Evolutionary conservation across 257 asterid genomes (phyloP).

Genomic region (Solanum paucissectum): DNA sequence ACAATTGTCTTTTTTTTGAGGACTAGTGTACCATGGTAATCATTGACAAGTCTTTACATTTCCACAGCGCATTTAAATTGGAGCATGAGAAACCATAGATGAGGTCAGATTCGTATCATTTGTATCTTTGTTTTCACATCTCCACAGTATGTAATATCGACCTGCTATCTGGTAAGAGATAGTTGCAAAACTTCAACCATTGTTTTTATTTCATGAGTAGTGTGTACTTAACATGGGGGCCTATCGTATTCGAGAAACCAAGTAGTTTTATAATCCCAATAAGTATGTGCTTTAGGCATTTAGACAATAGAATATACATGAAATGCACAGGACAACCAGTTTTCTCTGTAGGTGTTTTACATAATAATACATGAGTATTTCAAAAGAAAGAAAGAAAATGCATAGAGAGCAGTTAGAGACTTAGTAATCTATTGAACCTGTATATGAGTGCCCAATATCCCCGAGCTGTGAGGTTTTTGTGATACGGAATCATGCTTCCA

Average conservation of each 20-base stretch:
- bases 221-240: not conserved
- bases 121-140: not conserved
- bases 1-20: not conserved
- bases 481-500: slow-evolving; percentile 94
- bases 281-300: not conserved
- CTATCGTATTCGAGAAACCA: not conserved
- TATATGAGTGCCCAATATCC: slow-evolving; percentile 81
- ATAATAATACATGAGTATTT: not conserved
- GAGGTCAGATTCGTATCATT: not conserved
- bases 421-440: slow-evolving; percentile 26
- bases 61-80: not conserved
- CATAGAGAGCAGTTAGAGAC: not conserved
- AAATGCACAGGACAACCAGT: not conserved
- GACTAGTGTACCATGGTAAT: not conserved
- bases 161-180: not conserved
- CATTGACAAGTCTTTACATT: not conserved
- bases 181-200: not conserved
- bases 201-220: not conserved
- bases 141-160: not conserved
- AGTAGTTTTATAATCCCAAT: not conserved
- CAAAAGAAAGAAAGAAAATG: not conserved
- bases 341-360: not conserved
- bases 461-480: slow-evolving; percentile 66
- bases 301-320: not conserved
- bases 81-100: not conserved